phyloP scores from a whole-genome alignment of 2,329 filamentous ascomycete species.

The Bipolaris victoriae region DNA sequence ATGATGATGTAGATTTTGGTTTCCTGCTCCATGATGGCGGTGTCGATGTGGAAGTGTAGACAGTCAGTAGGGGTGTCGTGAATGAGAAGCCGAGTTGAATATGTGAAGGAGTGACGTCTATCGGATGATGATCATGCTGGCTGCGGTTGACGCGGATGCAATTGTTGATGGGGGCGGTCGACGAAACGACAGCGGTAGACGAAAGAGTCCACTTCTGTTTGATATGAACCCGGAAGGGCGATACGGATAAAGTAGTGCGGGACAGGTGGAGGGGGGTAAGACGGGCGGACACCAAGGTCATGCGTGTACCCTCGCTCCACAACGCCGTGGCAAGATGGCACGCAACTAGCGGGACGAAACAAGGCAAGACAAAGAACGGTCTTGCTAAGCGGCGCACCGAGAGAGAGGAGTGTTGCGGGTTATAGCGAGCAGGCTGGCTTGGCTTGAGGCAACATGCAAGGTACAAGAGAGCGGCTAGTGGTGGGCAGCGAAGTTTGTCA shows the following conservation, averaged over 20 bases:
- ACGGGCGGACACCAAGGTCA: conserved; percentile 38
- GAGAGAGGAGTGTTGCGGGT: conserved; percentile 34
- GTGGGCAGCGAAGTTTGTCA: conserved; percentile 32
- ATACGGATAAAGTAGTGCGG: conserved; percentile 43
- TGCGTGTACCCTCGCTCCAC: conserved; percentile 43
- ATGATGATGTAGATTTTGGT: conserved; percentile 48
- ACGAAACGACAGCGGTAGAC: conserved; percentile 18
- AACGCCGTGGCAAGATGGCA: conserved; percentile 35
- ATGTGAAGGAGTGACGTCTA: conserved; percentile 29
- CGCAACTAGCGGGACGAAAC: conserved; percentile 34
- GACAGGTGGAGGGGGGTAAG: conserved; percentile 34
- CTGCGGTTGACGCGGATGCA: conserved; percentile 28
- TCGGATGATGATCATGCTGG: conserved; percentile 38
- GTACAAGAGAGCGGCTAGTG: conserved; percentile 32
- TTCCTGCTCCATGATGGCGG: conserved; percentile 36
- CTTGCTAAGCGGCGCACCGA: conserved; percentile 35
- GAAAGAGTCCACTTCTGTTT: conserved; percentile 31
- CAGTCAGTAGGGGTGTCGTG: conserved; percentile 1
- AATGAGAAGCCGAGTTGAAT: conserved; percentile 21
- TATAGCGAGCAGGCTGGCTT: conserved; percentile 32
- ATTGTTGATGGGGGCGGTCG: conserved; percentile 5
- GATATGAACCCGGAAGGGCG: conserved; percentile 30
- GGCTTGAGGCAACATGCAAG: conserved; percentile 36
- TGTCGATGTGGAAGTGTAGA: not conserved
- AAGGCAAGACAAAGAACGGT: conserved; percentile 32